These are phyloP conservation scores for Talaromyces thailandensis DNA, from an alignment of 495 filamentous ascomycete species.

Conservation along the genomic window DNA sequence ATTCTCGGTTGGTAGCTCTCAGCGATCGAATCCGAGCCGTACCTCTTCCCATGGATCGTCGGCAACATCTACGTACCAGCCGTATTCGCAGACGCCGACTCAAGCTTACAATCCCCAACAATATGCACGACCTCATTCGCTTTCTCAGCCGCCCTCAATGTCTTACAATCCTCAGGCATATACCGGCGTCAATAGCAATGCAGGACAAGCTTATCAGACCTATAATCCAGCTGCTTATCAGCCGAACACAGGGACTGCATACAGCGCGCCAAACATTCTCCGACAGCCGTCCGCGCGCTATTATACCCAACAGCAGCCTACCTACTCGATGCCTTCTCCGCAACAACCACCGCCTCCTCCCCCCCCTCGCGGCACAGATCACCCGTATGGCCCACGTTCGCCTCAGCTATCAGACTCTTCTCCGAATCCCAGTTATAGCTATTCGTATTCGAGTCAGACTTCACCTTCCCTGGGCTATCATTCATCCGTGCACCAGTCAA, in stretches of 20 bases:
- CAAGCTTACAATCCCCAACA: conserved; percentile 76
- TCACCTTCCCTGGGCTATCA: conserved; percentile 6
- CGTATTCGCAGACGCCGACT: conserved; percentile 37
- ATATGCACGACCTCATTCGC: conserved; percentile 58
- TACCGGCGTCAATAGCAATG: conserved; percentile 27
- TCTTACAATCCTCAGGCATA: conserved; percentile 34
- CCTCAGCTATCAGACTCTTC: conserved; percentile 17
- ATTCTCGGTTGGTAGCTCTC: conserved; percentile 22
- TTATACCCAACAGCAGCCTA: conserved; percentile 19
- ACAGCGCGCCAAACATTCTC: conserved; percentile 20
- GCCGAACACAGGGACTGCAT: conserved; percentile 8
- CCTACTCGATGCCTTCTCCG: conserved; percentile 25
- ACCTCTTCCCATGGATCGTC: conserved; percentile 31
- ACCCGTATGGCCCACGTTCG: conserved; percentile 33
- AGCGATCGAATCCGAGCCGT: conserved; percentile 36
- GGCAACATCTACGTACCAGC: conserved; percentile 46
- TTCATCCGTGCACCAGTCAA: conserved; percentile 17
- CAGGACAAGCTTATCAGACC: conserved; percentile 42
- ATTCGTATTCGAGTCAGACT: conserved; percentile 8
- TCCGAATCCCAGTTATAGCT: conserved; percentile 12
- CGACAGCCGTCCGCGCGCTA: conserved; percentile 13
- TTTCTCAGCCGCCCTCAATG: conserved; percentile 31
- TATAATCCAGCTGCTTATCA: conserved; percentile 70
- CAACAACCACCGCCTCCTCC: conserved; percentile 31
- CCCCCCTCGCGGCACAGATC: conserved; percentile 38